Conservation (phyloP, 805 yeast genomes). For the Cyberlindnera mycetangii region DNA sequence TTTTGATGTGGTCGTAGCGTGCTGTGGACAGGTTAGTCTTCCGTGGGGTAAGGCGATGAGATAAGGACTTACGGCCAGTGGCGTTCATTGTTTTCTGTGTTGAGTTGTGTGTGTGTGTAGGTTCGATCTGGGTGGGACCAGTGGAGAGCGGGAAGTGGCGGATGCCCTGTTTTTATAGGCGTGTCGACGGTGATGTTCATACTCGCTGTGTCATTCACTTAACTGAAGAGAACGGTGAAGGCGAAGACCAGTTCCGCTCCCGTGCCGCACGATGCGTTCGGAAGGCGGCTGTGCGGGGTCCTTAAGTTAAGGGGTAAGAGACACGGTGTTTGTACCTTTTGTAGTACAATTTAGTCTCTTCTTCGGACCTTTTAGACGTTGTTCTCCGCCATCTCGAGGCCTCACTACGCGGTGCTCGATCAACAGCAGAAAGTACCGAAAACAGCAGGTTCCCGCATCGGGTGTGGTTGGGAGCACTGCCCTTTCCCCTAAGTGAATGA, state of each 20-base stretch:
- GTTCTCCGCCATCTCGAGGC: background rate
- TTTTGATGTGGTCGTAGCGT: conserved; percentile 51
- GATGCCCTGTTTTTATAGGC: conserved; percentile 8
- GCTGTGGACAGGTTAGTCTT: conserved; percentile 16
- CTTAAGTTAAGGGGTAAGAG: background rate
- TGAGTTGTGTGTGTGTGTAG: background rate
- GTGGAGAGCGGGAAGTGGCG: background rate
- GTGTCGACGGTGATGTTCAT: conserved; percentile 13
- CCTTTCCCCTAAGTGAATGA: conserved; percentile 23
- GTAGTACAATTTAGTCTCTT: too few species aligned
- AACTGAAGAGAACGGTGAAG: conserved; percentile 14
- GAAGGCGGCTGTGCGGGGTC: background rate
- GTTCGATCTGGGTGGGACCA: background rate
- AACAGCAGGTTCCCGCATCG: background rate
- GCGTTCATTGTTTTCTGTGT: conserved; percentile 4
- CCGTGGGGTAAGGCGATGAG: background rate
- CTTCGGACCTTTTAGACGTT: too few species aligned
- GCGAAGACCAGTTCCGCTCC: background rate
- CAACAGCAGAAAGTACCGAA: background rate
- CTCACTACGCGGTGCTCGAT: background rate
- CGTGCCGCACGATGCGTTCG: conserved; percentile 2
- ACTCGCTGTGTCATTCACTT: conserved; percentile 31
- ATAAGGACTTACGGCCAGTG: conserved; percentile 8
- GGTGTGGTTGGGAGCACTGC: conserved; percentile 1
- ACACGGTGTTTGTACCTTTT: too few species aligned